Percentiles rank a stretch among this genome's conserved stretches.
These are phyloP conservation scores for Dalbergia oliveri DNA, from an alignment of 306 rosid species.

Conservation along the genomic window DNA sequence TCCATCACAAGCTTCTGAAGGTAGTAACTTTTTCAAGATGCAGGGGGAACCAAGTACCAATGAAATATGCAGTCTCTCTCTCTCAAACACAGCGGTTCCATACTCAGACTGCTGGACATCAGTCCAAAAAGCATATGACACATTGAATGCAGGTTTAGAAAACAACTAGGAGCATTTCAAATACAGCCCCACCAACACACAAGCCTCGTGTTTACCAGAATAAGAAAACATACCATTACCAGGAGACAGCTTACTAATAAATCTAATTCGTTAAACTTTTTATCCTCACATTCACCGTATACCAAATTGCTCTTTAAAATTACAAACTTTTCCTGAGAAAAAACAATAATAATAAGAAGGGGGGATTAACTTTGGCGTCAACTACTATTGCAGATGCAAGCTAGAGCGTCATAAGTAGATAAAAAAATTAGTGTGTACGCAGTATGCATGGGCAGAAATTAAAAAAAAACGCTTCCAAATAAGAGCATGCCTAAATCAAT, in stretches of 20 bases:
- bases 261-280: too few relatives aligned
- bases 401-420: slow-evolving; percentile 32
- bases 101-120: too few relatives aligned
- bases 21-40: too few relatives aligned
- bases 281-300: too few relatives aligned
- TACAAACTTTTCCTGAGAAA: background rate
- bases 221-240: background rate
- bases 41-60: too few relatives aligned
- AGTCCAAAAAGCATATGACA: too few relatives aligned
- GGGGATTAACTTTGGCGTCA: background rate
- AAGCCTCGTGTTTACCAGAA: background rate
- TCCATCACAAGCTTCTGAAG: too few relatives aligned
- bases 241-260: too few relatives aligned
- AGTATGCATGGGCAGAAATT: slow-evolving; percentile 7
- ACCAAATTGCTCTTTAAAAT: background rate
- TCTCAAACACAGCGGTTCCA: too few relatives aligned
- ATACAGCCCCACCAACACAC: background rate
- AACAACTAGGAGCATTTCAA: too few relatives aligned
- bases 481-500: slow-evolving; percentile 57
- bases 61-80: too few relatives aligned
- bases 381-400: slow-evolving; percentile 25
- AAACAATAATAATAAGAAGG: background rate
- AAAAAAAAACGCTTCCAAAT: slow-evolving; percentile 44
- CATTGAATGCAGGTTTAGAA: too few relatives aligned
- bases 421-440: slow-evolving; percentile 4